Base-by-base conservation (phyloP, 106 monocot genomes). In the Apostasia shenzhenica region DNA sequence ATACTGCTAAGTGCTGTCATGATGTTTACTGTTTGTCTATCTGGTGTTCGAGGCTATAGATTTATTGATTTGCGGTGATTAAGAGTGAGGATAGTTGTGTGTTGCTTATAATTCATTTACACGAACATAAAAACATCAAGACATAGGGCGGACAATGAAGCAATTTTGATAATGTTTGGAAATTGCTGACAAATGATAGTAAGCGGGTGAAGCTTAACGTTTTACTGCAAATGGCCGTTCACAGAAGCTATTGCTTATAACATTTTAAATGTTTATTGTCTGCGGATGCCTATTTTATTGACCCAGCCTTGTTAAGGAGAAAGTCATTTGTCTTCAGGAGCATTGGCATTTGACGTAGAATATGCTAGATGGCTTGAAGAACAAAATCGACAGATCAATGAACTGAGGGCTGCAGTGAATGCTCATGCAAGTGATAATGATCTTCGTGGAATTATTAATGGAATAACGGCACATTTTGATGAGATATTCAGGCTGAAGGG, bases 341-440 rank as follows among this genome's bases (percentile, higher is more conserved):
- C 85, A 3, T 75, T 94, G 80, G 81, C 85, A 48, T 94, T 94
- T 80, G 88, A 94, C 70, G 50, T 79, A 67, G 94, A 94, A 83
- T 94, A 94, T 80, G 85, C 79, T 67, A 72, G 94, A 26, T 94
- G 94, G 94, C 60, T 79, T 39, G 94, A 94, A 68, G 94, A 94
- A 37, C 94, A 94, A 8, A 91, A 91, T 67, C 76, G 78, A 47
- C 81, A 81, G 73, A 82, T 91, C 62, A 91, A 82, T 78, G 94
- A 94, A 59, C 72, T 94, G 71, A 88, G 94, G 60, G 68, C 83
- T 51, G 91, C 85, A 51, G 88, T 94, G 45, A 94, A 94, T 73
- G 79, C 85, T 55, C 94, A 94, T 82, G 91, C 94, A 68, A 78
- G 88, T 75, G 94, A 94, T 54, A 80, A 60, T 54, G 94, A 94